A percentile compares a stretch with the other conserved stretches of the same genome.
phyloP scores from a whole-genome alignment of 768 basidiomycete genomes.

The Kwoniella bestiolae region DNA sequence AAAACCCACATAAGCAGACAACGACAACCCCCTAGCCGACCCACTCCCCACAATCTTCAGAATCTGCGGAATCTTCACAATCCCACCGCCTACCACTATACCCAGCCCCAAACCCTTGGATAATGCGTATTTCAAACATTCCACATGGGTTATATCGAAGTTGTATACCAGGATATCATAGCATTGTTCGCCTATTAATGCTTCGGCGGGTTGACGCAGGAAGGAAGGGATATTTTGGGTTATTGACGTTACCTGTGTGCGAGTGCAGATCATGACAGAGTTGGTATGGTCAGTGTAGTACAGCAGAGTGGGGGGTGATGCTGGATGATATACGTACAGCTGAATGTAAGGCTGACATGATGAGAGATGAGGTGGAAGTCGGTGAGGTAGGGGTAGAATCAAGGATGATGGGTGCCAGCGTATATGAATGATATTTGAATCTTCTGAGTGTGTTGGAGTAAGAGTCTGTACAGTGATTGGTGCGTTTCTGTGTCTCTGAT shows the following conservation, averaged over 20 bases:
- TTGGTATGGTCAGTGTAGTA: not conserved
- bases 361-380: not conserved
- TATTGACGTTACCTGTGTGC: constrained; percentile 57
- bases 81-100: constrained; percentile 84
- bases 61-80: constrained; percentile 97
- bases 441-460: not conserved
- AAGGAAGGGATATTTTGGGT: constrained; percentile 86
- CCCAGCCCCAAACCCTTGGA: constrained; percentile 92
- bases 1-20: constrained; percentile 70
- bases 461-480: not conserved
- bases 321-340: constrained; percentile 19
- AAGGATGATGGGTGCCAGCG: not conserved
- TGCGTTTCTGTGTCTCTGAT: too few relatives aligned
- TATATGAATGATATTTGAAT: not conserved
- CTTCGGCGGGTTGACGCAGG: constrained; percentile 76
- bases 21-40: constrained; percentile 84
- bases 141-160: constrained; percentile 72
- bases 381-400: not conserved
- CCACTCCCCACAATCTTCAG: constrained; percentile 54
- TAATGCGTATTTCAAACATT: constrained; percentile 87
- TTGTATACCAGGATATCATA: constrained; percentile 87
- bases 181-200: constrained; percentile 87
- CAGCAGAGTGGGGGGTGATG: not conserved
- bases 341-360: constrained; percentile 28
- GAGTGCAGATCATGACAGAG: not conserved